Conservation (phyloP, 2,329 filamentous ascomycete genomes). For the Colletotrichum somersetense region DNA sequence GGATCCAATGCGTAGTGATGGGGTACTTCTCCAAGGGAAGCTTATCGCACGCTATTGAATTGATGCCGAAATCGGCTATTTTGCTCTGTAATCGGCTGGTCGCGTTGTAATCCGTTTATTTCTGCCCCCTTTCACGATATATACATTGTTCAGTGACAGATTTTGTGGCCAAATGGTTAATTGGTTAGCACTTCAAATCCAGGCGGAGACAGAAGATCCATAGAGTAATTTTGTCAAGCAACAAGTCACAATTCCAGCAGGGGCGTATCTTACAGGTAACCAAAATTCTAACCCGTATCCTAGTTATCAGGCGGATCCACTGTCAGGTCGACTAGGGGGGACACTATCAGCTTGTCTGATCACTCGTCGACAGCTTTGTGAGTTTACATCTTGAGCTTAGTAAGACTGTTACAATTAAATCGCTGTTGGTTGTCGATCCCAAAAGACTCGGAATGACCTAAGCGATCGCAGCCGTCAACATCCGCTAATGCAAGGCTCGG, state of each 20-base stretch:
- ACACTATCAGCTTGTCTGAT: too few species aligned
- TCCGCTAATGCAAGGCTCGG: not conserved
- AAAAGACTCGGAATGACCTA: not conserved
- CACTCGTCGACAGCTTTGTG: too few species aligned
- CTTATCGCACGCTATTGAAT: not conserved
- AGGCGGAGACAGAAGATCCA: not conserved
- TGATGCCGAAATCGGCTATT: not conserved
- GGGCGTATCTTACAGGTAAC: not conserved
- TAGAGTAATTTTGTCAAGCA: not conserved
- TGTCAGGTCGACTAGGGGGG: too few species aligned
- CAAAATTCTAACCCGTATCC: too few species aligned
- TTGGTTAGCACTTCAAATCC: not conserved
- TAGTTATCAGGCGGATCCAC: too few species aligned
- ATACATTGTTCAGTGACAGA: not conserved
- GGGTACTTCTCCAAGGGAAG: not conserved
- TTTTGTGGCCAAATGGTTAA: not conserved
- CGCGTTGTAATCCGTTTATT: not conserved
- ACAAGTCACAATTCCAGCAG: not conserved
- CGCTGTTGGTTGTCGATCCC: not conserved
- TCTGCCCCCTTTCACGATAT: not conserved
- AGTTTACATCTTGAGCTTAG: too few species aligned
- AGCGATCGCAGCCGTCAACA: not conserved
- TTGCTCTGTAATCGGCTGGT: not conserved
- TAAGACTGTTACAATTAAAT: not conserved
- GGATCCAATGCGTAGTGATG: not conserved